Evolutionary conservation across 345 rosid species (phyloP), one percentile per base, ranked within the genome.

Genomic region (Melaleuca quinquenervia): DNA sequence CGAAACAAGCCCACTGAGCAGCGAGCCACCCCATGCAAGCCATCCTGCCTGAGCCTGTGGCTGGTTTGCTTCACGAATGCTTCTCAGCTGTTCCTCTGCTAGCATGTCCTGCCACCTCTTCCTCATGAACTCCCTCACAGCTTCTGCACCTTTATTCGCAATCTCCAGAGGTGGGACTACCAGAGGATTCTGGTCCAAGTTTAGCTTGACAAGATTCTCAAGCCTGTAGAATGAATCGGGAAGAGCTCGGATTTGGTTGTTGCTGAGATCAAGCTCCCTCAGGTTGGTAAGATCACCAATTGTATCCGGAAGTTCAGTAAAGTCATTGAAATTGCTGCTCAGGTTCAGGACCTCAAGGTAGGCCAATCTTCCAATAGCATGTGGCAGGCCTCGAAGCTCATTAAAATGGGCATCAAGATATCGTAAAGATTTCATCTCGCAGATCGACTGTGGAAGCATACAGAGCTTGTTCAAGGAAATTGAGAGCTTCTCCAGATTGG

Each of bases 231-330:
- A 96, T 83, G 99, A 89, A 82, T 92, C 93, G 0, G 99, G 99
- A 84, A 98, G 91, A 44, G 90, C 90, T 53, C 90, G 91, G 86
- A 98, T 93, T 88, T 98, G 99, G 89, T 98, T 98, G 94, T 98
- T 96, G 93, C 99, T 96, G n/a, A 96, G 93, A 90, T 98, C 98
- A 52, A 98, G 98, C 86, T 98, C 98, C 88, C 88, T 92, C 45
- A 98, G 92, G 89, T 90, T 95, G 48, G 86, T 88, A 52, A 98
- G 87, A 56, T 98, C 98, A n/a, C 95, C 91, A 6, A 96, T 86
- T 14, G 98, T 86, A 80, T 93, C 96, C 1, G 99, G 99, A 24
- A 96, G 93, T 82, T 90, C 90, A 2, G 86, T 92, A 91, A 97
- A 89, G 93, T 95, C 93, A 80, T 89, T 93, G 92, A 98, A 98